These are phyloP conservation scores for Sordariomycetes sp. DNA, from an alignment of 2,329 filamentous ascomycete genomes.

Conservation along the genomic window DNA sequence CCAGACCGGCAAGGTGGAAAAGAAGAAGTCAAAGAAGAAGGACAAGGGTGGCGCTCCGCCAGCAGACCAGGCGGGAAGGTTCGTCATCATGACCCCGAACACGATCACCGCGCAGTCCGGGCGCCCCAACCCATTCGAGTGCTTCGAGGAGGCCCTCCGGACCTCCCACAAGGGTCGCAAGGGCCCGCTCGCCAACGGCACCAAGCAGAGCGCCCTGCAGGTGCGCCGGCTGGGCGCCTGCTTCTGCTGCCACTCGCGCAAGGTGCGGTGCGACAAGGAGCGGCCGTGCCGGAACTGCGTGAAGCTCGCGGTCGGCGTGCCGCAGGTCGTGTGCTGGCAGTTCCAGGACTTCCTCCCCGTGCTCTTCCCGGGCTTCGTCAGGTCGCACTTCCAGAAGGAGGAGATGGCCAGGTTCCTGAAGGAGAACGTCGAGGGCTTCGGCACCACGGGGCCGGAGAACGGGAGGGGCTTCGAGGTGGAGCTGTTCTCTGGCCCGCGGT, in stretches of 20 bases:
- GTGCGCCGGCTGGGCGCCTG: constrained; percentile 44
- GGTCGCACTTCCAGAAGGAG: constrained; percentile 38
- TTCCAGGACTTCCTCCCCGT: constrained; percentile 43
- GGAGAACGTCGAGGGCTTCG: constrained; percentile 37
- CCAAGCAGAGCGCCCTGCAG: constrained; percentile 41
- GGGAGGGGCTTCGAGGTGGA: constrained; percentile 28
- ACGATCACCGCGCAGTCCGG: constrained; percentile 40
- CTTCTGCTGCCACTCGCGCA: constrained; percentile 49
- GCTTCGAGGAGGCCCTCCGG: constrained; percentile 37
- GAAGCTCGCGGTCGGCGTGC: constrained; percentile 36
- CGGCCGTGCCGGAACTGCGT: constrained; percentile 46
- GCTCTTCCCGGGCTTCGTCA: constrained; percentile 41
- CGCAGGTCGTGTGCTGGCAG: constrained; percentile 48
- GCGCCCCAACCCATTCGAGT: constrained; percentile 41
- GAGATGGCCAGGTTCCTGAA: constrained; percentile 35
- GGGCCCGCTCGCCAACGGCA: constrained; percentile 41
- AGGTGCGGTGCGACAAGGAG: constrained; percentile 46
- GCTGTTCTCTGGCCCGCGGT: constrained; percentile 34
- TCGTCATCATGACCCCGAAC: constrained; percentile 44
- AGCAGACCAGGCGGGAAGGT: constrained; percentile 28
- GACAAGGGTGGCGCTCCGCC: constrained; percentile 6
- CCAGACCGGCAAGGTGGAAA: constrained; percentile 31
- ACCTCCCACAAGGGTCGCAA: constrained; percentile 44
- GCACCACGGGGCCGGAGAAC: constrained; percentile 28
- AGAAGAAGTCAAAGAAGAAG: constrained; percentile 22